phyloP scores from a whole-genome alignment of 768 basidiomycete genomes.

The Leccinum boreale region DNA sequence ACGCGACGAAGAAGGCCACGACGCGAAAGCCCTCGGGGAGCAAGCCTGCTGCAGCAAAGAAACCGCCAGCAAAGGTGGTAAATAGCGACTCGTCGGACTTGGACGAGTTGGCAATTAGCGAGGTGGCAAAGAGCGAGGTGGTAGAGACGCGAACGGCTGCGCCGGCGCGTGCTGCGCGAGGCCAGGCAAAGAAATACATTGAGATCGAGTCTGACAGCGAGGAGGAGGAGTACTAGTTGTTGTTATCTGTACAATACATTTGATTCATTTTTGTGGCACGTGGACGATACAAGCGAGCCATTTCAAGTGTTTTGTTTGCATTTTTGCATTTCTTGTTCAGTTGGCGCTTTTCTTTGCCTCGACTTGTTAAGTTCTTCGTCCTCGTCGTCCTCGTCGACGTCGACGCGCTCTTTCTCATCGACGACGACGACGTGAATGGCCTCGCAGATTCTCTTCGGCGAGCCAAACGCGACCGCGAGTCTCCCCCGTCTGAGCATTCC shows the following conservation, averaged over 20 bases:
- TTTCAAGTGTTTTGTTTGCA: not conserved
- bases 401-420: conserved; percentile 4
- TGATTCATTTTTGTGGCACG: conserved; percentile 7
- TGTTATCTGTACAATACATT: not conserved
- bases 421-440: not conserved
- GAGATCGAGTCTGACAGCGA: conserved; percentile 53
- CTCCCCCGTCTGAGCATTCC: conserved; percentile 59
- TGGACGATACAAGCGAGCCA: conserved; percentile 13
- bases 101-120: conserved; percentile 29
- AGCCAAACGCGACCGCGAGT: not conserved
- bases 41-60: conserved; percentile 58
- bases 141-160: conserved; percentile 40
- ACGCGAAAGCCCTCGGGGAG: conserved; percentile 54
- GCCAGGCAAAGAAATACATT: conserved; percentile 57
- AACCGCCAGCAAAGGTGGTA: conserved; percentile 36
- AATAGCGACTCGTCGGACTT: conserved; percentile 47
- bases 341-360: not conserved
- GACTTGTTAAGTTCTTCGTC: not conserved
- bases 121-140: conserved; percentile 38
- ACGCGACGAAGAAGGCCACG: conserved; percentile 38
- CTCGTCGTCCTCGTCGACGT: conserved; percentile 5
- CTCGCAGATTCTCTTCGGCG: not conserved
- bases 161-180: conserved; percentile 48
- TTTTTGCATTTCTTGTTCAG: not conserved
- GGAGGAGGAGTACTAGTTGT: conserved; percentile 41